Percentiles rank a stretch among this genome's conserved stretches.
Conservation (phyloP, 495 filamentous ascomycete genomes). For the Penicillium canescens region DNA sequence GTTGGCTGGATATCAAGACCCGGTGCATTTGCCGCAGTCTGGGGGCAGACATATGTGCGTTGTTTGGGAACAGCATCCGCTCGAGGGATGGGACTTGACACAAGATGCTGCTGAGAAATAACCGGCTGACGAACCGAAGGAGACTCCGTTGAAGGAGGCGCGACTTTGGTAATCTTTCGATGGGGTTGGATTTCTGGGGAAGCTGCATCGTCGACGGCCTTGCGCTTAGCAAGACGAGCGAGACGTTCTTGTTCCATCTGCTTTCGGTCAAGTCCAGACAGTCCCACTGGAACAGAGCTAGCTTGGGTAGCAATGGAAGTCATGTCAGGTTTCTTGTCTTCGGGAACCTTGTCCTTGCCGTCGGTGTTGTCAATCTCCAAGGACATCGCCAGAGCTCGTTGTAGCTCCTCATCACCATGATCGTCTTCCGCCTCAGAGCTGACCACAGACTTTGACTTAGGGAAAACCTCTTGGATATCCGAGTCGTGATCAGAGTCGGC, state of each 20-base stretch:
- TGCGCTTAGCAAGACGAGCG: slow-evolving; percentile 62
- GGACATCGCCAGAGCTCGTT: slow-evolving; percentile 54
- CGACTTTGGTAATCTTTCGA: slow-evolving; percentile 6
- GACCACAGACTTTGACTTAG: slow-evolving; percentile 38
- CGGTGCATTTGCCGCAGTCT: background rate
- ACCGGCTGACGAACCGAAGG: background rate
- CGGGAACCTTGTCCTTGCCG: background rate
- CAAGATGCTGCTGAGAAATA: background rate
- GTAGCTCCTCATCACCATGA: slow-evolving; percentile 46
- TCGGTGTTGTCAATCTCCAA: slow-evolving; percentile 23
- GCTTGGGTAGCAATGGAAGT: background rate
- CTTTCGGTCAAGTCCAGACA: slow-evolving; percentile 66
- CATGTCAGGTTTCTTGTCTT: background rate
- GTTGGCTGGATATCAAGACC: slow-evolving; percentile 14
- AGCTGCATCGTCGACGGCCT: slow-evolving; percentile 35
- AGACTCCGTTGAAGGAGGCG: background rate
- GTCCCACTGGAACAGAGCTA: slow-evolving; percentile 13
- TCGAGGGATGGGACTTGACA: background rate
- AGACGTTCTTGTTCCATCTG: slow-evolving; percentile 87
- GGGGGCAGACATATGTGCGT: slow-evolving; percentile 1
- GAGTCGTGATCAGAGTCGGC: slow-evolving; percentile 33
- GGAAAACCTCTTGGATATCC: slow-evolving; percentile 26
- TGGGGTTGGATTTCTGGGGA: slow-evolving; percentile 2
- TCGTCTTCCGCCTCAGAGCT: slow-evolving; percentile 35
- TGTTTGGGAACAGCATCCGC: background rate